Evolutionary conservation across 1,139 yeast genomes (phyloP).

Genomic region (Schizosaccharomyces versatilis): DNA sequence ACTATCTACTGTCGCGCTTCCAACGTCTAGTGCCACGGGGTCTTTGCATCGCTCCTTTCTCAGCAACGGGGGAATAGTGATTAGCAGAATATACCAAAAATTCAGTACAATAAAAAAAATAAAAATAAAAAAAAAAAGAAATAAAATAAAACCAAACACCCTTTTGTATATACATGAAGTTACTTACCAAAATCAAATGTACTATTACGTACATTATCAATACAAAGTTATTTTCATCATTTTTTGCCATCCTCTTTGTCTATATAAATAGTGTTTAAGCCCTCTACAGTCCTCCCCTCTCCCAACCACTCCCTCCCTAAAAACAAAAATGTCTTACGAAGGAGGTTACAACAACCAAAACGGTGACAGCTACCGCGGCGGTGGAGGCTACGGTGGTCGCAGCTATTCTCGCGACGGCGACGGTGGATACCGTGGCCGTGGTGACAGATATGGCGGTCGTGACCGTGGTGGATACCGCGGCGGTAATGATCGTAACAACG

Average conservation of each 20-base stretch:
- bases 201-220: too few relatives aligned
- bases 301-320: neutral
- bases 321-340: neutral
- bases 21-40: too few relatives aligned
- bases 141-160: too few relatives aligned
- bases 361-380: slow-evolving; percentile 13
- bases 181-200: too few relatives aligned
- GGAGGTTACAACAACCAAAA: neutral
- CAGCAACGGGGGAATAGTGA: too few relatives aligned
- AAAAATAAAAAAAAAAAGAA: too few relatives aligned
- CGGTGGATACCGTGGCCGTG: slow-evolving; percentile 14
- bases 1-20: too few relatives aligned
- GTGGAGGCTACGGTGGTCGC: slow-evolving; percentile 18
- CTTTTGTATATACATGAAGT: too few relatives aligned
- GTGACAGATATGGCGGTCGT: slow-evolving; percentile 17
- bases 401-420: slow-evolving; percentile 24
- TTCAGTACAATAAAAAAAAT: too few relatives aligned
- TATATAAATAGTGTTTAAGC: neutral
- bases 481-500: neutral
- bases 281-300: neutral
- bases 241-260: neutral
- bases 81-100: too few relatives aligned
- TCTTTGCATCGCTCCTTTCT: too few relatives aligned
- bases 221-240: neutral
- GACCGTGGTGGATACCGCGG: slow-evolving; percentile 16